These are phyloP conservation scores for Citrus australasica DNA, from an alignment of 345 rosid species.

Conservation along the genomic window DNA sequence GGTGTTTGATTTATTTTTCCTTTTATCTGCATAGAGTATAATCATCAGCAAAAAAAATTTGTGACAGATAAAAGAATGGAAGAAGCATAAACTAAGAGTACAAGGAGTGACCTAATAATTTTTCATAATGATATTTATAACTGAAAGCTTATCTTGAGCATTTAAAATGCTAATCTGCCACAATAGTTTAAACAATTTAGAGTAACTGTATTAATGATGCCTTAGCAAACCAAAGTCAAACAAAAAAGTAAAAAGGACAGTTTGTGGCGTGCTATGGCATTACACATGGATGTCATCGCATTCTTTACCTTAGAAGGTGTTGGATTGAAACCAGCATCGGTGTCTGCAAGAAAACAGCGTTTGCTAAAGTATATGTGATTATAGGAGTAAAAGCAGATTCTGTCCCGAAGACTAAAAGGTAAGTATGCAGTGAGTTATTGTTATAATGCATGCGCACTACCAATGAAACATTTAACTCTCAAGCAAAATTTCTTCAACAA, in stretches of 20 bases:
- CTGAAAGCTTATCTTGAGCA: neutral
- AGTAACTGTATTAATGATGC: neutral
- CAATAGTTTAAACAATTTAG: no score
- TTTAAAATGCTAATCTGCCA: neutral
- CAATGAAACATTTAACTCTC: conserved; percentile 70
- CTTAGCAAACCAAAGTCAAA: neutral
- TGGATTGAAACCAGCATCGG: conserved; percentile 79
- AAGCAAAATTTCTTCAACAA: conserved; percentile 54
- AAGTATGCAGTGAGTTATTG: neutral
- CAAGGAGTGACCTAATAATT: neutral
- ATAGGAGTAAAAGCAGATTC: neutral
- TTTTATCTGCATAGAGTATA: neutral
- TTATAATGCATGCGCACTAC: conserved; percentile 31
- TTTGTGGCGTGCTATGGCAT: neutral
- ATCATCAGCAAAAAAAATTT: neutral
- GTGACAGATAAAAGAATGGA: neutral
- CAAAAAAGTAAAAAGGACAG: neutral
- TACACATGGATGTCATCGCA: neutral
- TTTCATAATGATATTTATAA: neutral
- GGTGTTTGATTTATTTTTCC: neutral
- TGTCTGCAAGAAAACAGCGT: conserved; percentile 38
- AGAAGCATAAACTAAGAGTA: neutral
- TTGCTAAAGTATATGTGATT: neutral
- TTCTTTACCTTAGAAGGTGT: conserved; percentile 59
- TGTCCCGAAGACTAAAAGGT: neutral